Percentiles rank a stretch among this genome's conserved stretches.
Evolutionary conservation across 2,329 filamentous ascomycete genomes (phyloP).

Genomic region (Diaporthe batatas): DNA sequence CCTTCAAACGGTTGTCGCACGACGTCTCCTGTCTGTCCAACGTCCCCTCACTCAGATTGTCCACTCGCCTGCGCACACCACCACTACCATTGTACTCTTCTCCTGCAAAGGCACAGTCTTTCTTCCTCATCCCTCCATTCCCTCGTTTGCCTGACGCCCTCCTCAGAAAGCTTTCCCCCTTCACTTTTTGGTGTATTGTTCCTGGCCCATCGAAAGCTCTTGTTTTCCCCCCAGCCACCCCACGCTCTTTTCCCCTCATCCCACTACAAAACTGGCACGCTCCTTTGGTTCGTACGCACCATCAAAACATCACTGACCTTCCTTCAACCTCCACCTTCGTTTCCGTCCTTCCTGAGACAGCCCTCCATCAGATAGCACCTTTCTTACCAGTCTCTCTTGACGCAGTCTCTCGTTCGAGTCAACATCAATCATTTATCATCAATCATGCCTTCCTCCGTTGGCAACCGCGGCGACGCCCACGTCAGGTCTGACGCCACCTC

Average conservation of each 20-base stretch:
- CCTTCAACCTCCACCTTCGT: not conserved
- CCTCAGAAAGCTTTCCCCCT: not conserved
- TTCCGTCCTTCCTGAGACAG: not conserved
- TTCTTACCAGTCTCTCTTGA: constrained; percentile 16
- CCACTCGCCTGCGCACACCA: constrained; percentile 30
- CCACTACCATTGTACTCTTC: constrained; percentile 16
- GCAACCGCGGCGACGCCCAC: not conserved
- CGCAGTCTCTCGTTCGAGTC: constrained; percentile 28
- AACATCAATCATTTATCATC: constrained; percentile 15
- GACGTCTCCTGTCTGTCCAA: constrained; percentile 39
- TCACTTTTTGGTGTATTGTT: constrained; percentile 30
- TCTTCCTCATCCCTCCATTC: constrained; percentile 8
- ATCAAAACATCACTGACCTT: not conserved
- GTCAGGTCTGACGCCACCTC: constrained; percentile 14
- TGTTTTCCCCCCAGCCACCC: constrained; percentile 7
- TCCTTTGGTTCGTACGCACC: constrained; percentile 23
- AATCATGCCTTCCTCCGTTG: constrained; percentile 13
- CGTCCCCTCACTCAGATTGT: constrained; percentile 26
- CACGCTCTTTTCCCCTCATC: constrained; percentile 1
- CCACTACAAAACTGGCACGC: constrained; percentile 4
- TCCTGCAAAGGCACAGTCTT: constrained; percentile 9
- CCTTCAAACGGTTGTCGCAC: constrained; percentile 41
- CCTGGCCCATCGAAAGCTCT: constrained; percentile 13
- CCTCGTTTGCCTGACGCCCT: not conserved
- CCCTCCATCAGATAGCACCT: not conserved